Evolutionary conservation across 2,329 filamentous ascomycete species (phyloP).

Genomic region (Scedosporium minutisporum): DNA sequence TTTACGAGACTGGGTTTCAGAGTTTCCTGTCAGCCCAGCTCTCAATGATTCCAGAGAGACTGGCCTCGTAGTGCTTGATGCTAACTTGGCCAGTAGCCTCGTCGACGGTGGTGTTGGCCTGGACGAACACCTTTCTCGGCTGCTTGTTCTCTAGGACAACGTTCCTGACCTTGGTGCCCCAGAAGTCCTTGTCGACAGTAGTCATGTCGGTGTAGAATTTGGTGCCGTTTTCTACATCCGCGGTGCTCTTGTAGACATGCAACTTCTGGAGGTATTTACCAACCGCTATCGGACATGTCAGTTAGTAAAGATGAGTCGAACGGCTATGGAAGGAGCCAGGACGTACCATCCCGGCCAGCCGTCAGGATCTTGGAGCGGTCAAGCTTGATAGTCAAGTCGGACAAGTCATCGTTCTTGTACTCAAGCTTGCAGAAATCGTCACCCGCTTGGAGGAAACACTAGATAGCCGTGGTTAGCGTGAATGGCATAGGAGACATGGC

Average conservation of each 20-base stretch:
- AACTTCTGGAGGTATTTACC: constrained; percentile 82
- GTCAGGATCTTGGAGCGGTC: constrained; percentile 81
- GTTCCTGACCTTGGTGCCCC: constrained; percentile 68
- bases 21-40: constrained; percentile 61
- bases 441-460: constrained; percentile 77
- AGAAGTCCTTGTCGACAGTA: constrained; percentile 70
- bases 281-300: constrained; percentile 44
- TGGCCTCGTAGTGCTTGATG: constrained; percentile 80
- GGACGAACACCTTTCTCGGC: constrained; percentile 85
- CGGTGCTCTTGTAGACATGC: constrained; percentile 86
- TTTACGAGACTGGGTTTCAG: constrained; percentile 16
- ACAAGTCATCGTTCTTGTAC: constrained; percentile 62
- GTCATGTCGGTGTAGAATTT: constrained; percentile 80
- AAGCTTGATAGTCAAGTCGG: constrained; percentile 71
- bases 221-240: constrained; percentile 68
- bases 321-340: neutral
- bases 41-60: constrained; percentile 69
- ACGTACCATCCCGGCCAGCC: constrained; percentile 58
- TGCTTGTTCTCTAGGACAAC: constrained; percentile 69
- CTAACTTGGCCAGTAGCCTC: constrained; percentile 59
- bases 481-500: neutral
- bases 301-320: neutral
- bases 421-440: constrained; percentile 77
- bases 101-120: constrained; percentile 76
- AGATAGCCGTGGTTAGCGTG: constrained; percentile 4